A percentile compares a stretch with the other conserved stretches of the same genome.
Conservation (phyloP, 768 basidiomycete genomes). For the Kwoniella heveanensis region DNA sequence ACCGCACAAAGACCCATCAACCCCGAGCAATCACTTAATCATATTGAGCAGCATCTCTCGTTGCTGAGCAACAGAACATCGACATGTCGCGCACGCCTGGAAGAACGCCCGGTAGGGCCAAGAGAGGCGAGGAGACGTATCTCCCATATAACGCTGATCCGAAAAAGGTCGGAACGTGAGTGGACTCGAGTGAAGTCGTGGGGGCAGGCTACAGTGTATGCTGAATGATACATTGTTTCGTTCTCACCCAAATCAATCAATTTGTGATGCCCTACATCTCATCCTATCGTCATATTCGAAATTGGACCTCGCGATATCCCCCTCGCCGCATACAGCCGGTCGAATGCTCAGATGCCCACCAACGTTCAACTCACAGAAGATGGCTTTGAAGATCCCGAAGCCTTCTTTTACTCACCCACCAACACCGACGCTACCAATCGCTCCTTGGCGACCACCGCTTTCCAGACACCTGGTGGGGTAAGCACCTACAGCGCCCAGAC, state of each 20-base stretch:
- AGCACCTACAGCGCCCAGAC: conserved; percentile 10
- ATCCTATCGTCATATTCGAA: no score
- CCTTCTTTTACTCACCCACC: conserved; percentile 51
- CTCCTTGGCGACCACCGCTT: conserved; percentile 7
- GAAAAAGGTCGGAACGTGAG: conserved; percentile 52
- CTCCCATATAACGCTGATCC: conserved; percentile 48
- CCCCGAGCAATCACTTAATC: no score
- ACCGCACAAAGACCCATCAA: no score
- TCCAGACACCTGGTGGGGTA: conserved; percentile 9
- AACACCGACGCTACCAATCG: neutral
- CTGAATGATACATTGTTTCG: neutral
- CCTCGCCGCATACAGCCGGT: conserved; percentile 44
- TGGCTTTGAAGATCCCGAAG: conserved; percentile 55
- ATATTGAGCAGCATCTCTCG: no score
- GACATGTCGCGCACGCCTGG: conserved; percentile 11
- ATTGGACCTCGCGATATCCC: neutral
- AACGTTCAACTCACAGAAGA: conserved; percentile 45
- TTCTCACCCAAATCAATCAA: no score
- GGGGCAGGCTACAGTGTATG: no score
- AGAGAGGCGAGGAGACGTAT: conserved; percentile 29
- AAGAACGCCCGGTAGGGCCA: conserved; percentile 25
- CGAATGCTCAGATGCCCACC: conserved; percentile 51
- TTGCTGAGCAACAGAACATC: no score
- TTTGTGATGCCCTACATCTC: no score
- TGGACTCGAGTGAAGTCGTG: no score